Base-by-base conservation (phyloP, 2,329 filamentous ascomycete genomes). In the Ilyonectria destructans region DNA sequence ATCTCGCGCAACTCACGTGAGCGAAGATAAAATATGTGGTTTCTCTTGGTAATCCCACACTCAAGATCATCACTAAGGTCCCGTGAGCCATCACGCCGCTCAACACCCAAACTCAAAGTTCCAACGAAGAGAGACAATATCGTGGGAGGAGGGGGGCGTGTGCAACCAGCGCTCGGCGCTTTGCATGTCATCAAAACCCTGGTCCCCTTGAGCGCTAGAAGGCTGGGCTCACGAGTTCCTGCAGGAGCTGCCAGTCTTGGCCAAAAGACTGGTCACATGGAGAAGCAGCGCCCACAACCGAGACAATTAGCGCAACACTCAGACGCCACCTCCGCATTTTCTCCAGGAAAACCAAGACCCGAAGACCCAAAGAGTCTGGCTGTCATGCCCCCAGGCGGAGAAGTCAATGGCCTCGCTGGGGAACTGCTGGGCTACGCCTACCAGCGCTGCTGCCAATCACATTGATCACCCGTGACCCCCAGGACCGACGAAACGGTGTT, bases 261-360 rank as follows among this genome's bases (percentile, higher is more conserved):
- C 33, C 46, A 35, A 48, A 23, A 35, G 40, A 62, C 59, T 40
- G 62, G 63, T 69, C 67, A 69, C 67, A 65, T 65, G 67, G 63
- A 63, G 48, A 19, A 37, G 45, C 55, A 67, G 29, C 48, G 66
- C 54, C 57, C 40, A 45, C 57, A 62, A 66, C 62, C 40, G 62
- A 66, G 62, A 66, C 62, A 66, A 40, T 51, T 63, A 69, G 62
- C 57, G 67, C 52, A 49, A 29, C 46, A 69, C 49, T 23, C 43
- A 59, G 57, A 67, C 67, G 67, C 67, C 67, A 69, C 67, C 62
- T 69, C 67, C 67, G 64, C 67, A 69, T 65, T 66, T 58, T 59
- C 58, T 46, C 61, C 45, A 63, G 55, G 45, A 15, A 61, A 56
- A 26, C 43, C 51, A 35, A 8, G n/a, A 19, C n/a, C 26, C 29